Base-by-base conservation (phyloP, 345 rosid genomes). In the Excoecaria agallocha region DNA sequence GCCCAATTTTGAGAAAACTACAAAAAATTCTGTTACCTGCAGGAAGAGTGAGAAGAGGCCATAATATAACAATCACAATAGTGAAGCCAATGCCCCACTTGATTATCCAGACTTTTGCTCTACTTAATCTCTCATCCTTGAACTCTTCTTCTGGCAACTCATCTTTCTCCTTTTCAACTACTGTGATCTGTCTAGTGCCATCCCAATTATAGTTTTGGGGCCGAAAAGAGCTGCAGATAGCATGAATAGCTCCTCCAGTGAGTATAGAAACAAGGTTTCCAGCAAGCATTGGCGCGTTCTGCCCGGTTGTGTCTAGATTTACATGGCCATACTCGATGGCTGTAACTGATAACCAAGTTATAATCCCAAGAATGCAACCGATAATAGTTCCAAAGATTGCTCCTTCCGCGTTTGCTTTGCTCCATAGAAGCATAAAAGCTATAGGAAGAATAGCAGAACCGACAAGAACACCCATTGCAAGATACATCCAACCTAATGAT, bases 401-500 rank as follows among this genome's bases (percentile, higher is more conserved):
- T 17, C 97, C 98, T 19, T 70, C 24, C 0, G 98, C 91, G 56
- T 94, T 94, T 56, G 98, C 98, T 82, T 90, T 90, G 43, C 88
- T 87, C 97, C 98, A 94, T 19, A 94, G 85, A 66, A 94, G 96
- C 98, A 94, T 86, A 68, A 94, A 88, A 12, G 96, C 94, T 17
- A 94, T 90, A 25, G 98, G 97, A 8, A 94, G 84, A 57, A 90
- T 97, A 11, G 97, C 98, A 46, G 98, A 91, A 62, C 98, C 98
- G 4, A 94, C 86, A 13, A 91, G 77, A 20, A 94, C 96, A 85
- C 98, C 98, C 91, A 74, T 91, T 3, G 97, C 97, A 2, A 94
- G 92, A 74, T 94, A 94, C 98, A 94, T 91, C 98, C 98, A 94
- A 37, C 93, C 97, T 1, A 91, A 82, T 4, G 98, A 90, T n/a